phyloP scores from a whole-genome alignment of 2,329 filamentous ascomycete genomes.

The Trichoderma hamatum region DNA sequence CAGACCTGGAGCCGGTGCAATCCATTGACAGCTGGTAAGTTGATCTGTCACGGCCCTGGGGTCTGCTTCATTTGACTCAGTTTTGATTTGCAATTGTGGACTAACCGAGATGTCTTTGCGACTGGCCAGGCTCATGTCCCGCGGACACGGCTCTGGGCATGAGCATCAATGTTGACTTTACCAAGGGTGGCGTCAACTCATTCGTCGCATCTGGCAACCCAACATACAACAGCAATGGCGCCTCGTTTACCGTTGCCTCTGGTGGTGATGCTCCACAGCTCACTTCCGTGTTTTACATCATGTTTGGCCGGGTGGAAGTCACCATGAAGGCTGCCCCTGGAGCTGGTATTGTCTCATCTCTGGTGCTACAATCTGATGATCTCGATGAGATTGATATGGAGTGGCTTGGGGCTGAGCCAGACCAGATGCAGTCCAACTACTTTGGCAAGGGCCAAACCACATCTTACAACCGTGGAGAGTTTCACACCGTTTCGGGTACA shows the following conservation, averaged over 20 bases:
- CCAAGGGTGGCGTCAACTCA: constrained; percentile 72
- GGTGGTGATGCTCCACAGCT: constrained; percentile 85
- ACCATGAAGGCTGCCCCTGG: constrained; percentile 85
- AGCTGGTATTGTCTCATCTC: constrained; percentile 87
- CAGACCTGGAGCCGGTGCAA: constrained; percentile 49
- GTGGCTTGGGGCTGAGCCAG: constrained; percentile 79
- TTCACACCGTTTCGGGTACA: constrained; percentile 69
- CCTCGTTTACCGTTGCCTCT: constrained; percentile 75
- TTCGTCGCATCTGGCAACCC: constrained; percentile 73
- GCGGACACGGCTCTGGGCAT: constrained; percentile 79
- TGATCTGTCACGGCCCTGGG: neutral
- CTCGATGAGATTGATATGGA: constrained; percentile 98
- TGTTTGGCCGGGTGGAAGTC: constrained; percentile 92
- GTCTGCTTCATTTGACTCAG: neutral
- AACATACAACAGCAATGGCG: constrained; percentile 76
- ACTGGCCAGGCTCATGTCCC: constrained; percentile 61
- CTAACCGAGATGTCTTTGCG: constrained; percentile 1
- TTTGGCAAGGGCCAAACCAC: constrained; percentile 90
- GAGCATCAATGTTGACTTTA: constrained; percentile 84
- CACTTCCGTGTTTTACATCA: constrained; percentile 93
- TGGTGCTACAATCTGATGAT: constrained; percentile 87
- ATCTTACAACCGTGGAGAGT: constrained; percentile 84
- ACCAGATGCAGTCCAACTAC: constrained; percentile 92
- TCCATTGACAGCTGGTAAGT: constrained; percentile 42
- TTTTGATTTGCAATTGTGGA: neutral